A percentile compares a stretch with the other conserved stretches of the same genome.
Evolutionary conservation across 176 grass and related monocot species (phyloP).

Genomic region (Oryza meridionalis): DNA sequence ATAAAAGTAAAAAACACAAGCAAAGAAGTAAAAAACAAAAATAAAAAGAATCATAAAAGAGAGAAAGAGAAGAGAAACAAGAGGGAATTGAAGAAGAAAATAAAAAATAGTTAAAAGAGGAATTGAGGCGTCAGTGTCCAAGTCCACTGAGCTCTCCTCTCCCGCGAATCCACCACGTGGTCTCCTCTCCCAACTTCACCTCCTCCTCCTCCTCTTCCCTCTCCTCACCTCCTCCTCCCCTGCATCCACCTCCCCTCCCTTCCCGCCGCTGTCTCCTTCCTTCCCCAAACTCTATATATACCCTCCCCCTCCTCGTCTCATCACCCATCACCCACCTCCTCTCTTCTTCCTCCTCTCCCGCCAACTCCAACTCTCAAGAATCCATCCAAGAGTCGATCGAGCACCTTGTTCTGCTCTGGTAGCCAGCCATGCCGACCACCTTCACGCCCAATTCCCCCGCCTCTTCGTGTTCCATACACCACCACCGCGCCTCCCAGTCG

Average conservation of each 20-base stretch:
- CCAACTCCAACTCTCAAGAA: too few relatives aligned
- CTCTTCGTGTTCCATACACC: slow-evolving; percentile 1
- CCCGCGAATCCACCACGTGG: slow-evolving; percentile 50
- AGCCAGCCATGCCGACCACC: slow-evolving; percentile 37
- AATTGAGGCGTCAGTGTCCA: neutral
- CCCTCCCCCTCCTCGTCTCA: neutral
- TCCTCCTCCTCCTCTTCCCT: neutral
- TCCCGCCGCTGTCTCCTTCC: neutral
- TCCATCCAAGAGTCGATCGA: neutral
- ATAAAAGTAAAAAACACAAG: too few relatives aligned
- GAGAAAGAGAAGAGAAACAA: too few relatives aligned
- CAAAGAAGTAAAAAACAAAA: too few relatives aligned
- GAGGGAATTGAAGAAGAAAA: too few relatives aligned
- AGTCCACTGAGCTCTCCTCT: neutral
- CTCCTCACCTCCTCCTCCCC: neutral
- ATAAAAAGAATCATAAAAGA: too few relatives aligned
- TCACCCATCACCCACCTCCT: neutral
- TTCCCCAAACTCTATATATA: slow-evolving; percentile 61
- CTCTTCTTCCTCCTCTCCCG: too few relatives aligned
- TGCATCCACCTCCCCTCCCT: neutral
- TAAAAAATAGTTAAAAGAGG: neutral
- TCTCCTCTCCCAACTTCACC: neutral
- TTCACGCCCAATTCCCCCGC: neutral
- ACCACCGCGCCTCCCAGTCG: neutral
- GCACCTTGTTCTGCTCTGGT: too few relatives aligned